Conservation (phyloP, 495 filamentous ascomycete species). For the Cercophora scortea region DNA sequence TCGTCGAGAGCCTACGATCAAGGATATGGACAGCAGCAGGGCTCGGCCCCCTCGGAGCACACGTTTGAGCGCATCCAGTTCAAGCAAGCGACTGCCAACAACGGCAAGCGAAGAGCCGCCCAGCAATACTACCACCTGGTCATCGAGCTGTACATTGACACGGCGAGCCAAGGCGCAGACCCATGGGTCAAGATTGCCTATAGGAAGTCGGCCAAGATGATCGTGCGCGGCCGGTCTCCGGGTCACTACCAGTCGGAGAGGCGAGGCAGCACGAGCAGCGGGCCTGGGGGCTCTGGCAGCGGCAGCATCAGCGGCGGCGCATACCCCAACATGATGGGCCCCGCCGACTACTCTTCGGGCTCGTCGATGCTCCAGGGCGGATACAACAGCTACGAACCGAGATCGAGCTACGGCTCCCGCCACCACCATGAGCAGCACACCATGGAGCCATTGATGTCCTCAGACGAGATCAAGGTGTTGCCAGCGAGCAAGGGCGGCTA, state of each 20-base stretch:
- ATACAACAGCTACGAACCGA: constrained; percentile 30
- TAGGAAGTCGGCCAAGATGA: constrained; percentile 75
- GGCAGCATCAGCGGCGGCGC: constrained; percentile 41
- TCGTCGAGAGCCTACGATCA: constrained; percentile 33
- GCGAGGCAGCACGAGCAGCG: constrained; percentile 64
- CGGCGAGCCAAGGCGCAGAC: constrained; percentile 37
- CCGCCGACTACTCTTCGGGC: constrained; percentile 26
- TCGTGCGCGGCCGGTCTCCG: constrained; percentile 86
- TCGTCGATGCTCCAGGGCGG: constrained; percentile 24
- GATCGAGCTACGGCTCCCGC: constrained; percentile 22
- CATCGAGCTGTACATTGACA: constrained; percentile 79
- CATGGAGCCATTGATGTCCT: constrained; percentile 34
- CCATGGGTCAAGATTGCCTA: constrained; percentile 73
- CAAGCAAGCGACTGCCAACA: constrained; percentile 93
- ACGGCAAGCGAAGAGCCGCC: constrained; percentile 82
- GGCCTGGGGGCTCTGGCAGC: constrained; percentile 54
- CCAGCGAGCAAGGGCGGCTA: constrained; percentile 34
- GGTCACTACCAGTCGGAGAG: constrained; percentile 88
- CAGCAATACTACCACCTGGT: constrained; percentile 94
- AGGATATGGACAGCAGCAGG: constrained; percentile 28
- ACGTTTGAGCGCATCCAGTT: constrained; percentile 95
- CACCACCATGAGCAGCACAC: constrained; percentile 34
- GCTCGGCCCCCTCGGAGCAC: constrained; percentile 44
- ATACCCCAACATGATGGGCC: constrained; percentile 26
- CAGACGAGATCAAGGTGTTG: constrained; percentile 40